These are phyloP conservation scores for Leptographium galeiforme DNA, from an alignment of 2,329 filamentous ascomycete species.

Conservation along the genomic window DNA sequence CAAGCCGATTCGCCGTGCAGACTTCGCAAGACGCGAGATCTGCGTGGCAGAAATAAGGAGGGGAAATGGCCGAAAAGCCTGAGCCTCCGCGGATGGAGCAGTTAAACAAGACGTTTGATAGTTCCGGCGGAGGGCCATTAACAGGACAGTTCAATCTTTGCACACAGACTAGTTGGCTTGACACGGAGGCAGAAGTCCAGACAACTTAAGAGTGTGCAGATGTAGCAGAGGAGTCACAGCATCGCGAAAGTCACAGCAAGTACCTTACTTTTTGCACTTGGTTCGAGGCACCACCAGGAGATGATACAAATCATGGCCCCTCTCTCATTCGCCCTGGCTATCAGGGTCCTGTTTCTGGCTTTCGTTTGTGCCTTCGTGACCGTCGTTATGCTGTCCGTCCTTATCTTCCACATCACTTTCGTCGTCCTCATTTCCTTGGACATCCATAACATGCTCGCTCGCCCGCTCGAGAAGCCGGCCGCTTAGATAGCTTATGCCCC, in stretches of 20 bases:
- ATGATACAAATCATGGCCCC: background rate
- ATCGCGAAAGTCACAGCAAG: background rate
- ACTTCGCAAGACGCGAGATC: conserved; percentile 7
- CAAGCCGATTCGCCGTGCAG: conserved; percentile 1
- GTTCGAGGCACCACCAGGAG: background rate
- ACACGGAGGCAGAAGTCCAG: conserved; percentile 64
- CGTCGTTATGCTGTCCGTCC: conserved; percentile 34
- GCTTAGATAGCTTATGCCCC: conserved; percentile 62
- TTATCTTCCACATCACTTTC: conserved; percentile 58
- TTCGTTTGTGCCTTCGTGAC: conserved; percentile 3
- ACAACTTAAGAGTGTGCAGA: conserved; percentile 96
- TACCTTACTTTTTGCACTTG: background rate
- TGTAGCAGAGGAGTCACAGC: background rate
- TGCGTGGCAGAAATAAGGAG: background rate
- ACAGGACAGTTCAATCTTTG: conserved; percentile 48
- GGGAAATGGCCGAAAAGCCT: conserved; percentile 18
- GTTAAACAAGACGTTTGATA: conserved; percentile 35
- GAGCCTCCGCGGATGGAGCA: conserved; percentile 16
- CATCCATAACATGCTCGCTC: conserved; percentile 70
- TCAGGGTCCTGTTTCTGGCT: background rate
- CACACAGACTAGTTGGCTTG: conserved; percentile 95
- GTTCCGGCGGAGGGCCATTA: conserved; percentile 25
- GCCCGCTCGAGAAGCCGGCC: conserved; percentile 60
- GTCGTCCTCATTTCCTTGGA: conserved; percentile 47
- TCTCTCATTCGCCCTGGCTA: conserved; percentile 9